Conservation (phyloP, 805 yeast genomes). For the Teunomyces barrocoloradensis region DNA sequence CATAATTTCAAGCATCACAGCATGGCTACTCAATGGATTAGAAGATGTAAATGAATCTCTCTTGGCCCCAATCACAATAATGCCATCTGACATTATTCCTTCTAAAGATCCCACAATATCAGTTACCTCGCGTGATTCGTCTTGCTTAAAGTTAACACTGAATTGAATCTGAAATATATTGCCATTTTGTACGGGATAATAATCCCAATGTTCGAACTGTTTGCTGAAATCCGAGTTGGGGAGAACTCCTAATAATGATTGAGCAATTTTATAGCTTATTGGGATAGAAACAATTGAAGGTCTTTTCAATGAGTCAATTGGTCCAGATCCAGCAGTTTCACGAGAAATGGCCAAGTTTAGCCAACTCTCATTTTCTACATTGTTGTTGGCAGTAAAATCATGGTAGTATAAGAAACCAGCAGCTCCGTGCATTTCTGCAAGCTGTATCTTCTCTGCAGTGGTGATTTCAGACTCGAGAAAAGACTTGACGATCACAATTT, state of each 20-base stretch:
- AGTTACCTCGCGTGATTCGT: conserved; percentile 16
- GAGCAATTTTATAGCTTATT: conserved; percentile 22
- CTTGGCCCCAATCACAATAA: conserved; percentile 38
- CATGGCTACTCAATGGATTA: conserved; percentile 40
- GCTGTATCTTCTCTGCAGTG: conserved; percentile 21
- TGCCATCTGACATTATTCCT: conserved; percentile 41
- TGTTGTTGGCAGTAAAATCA: conserved; percentile 8
- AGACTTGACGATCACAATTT: conserved; percentile 28
- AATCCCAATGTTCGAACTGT: conserved; percentile 22
- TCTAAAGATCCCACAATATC: conserved; percentile 32
- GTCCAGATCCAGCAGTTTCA: conserved; percentile 14
- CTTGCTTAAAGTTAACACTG: conserved; percentile 11
- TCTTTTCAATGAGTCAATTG: conserved; percentile 5
- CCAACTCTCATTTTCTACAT: conserved; percentile 9
- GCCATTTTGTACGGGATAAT: conserved; percentile 36
- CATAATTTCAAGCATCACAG: conserved; percentile 38
- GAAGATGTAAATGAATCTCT: conserved; percentile 37
- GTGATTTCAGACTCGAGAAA: conserved; percentile 11
- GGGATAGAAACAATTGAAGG: conserved; percentile 27
- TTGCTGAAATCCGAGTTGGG: conserved; percentile 1
- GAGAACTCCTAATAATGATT: conserved; percentile 26
- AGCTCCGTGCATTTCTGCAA: conserved; percentile 27
- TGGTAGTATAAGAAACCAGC: conserved; percentile 23
- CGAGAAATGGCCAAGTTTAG: conserved; percentile 17
- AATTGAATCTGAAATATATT: conserved; percentile 14